A percentile compares a stretch with the other conserved stretches of the same genome.
Evolutionary conservation across 345 rosid genomes (phyloP).

Genomic region (Sonneratia caseolaris): DNA sequence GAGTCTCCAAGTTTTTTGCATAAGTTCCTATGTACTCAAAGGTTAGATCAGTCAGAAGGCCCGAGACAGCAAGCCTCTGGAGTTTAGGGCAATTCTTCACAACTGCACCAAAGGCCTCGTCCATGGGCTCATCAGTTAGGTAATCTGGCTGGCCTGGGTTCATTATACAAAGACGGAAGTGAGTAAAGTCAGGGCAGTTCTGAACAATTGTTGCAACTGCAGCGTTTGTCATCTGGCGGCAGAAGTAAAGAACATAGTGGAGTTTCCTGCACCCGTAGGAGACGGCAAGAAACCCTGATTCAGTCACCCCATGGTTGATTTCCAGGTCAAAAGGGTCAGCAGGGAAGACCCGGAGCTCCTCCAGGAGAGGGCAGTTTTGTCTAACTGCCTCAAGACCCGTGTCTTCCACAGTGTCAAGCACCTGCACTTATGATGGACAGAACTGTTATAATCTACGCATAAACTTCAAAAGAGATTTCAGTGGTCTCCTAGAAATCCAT

Average conservation of each 20-base stretch:
- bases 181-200: conserved; percentile 66
- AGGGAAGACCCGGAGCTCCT: conserved; percentile 71
- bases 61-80: conserved; percentile 57
- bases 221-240: conserved; percentile 65
- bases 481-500: neutral
- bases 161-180: conserved; percentile 71
- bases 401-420: conserved; percentile 57
- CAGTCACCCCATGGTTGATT: conserved; percentile 42
- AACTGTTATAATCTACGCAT: neutral
- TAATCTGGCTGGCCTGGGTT: conserved; percentile 58
- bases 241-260: conserved; percentile 58
- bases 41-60: conserved; percentile 49
- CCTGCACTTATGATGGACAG: conserved; percentile 21
- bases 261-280: conserved; percentile 51
- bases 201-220: conserved; percentile 52
- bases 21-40: conserved; percentile 58
- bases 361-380: conserved; percentile 40
- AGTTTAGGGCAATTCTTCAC: conserved; percentile 57
- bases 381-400: conserved; percentile 56
- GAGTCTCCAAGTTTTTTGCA: conserved; percentile 63
- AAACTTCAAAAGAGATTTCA: too few relatives aligned
- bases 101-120: conserved; percentile 69
- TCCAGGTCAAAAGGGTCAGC: conserved; percentile 53
- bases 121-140: conserved; percentile 52
- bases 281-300: conserved; percentile 51